A percentile compares a stretch with the other conserved stretches of the same genome.
phyloP scores from a whole-genome alignment of 2,329 filamentous ascomycete species.

The Penicillium sp. region DNA sequence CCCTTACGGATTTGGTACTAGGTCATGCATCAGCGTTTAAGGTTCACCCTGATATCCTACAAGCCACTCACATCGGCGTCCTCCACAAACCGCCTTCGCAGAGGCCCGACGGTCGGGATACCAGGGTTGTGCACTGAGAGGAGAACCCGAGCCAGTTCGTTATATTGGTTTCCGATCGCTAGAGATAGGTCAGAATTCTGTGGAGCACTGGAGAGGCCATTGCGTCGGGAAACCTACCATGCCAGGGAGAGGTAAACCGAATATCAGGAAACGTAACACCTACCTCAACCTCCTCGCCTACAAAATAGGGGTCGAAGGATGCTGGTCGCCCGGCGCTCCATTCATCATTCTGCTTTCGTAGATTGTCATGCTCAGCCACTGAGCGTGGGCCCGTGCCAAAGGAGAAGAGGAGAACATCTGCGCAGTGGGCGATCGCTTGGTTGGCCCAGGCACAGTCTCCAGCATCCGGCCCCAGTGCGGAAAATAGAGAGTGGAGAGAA shows the following conservation, averaged over 20 bases:
- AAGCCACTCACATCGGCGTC: slow-evolving; percentile 21
- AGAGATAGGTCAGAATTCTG: not conserved
- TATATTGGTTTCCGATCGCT: slow-evolving; percentile 26
- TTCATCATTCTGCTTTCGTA: slow-evolving; percentile 16
- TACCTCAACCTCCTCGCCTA: slow-evolving; percentile 16
- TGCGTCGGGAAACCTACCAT: slow-evolving; percentile 17
- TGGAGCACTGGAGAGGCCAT: not conserved
- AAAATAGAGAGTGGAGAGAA: slow-evolving; percentile 28
- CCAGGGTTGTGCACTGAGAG: slow-evolving; percentile 18
- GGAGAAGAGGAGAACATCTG: slow-evolving; percentile 27
- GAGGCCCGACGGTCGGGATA: slow-evolving; percentile 16
- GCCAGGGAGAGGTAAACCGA: slow-evolving; percentile 24
- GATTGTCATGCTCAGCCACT: slow-evolving; percentile 14
- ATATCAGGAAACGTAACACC: slow-evolving; percentile 22
- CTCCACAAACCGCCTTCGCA: slow-evolving; percentile 12
- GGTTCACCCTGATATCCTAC: not conserved
- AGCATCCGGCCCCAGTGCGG: slow-evolving; percentile 36
- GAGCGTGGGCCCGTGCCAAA: slow-evolving; percentile 20
- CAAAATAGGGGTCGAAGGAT: slow-evolving; percentile 26
- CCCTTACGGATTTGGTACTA: slow-evolving; percentile 23
- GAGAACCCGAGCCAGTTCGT: slow-evolving; percentile 19
- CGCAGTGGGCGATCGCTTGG: slow-evolving; percentile 37
- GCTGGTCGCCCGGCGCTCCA: slow-evolving; percentile 20
- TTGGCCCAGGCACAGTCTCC: slow-evolving; percentile 46
- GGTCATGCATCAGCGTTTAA: slow-evolving; percentile 3